phyloP scores from a whole-genome alignment of 768 basidiomycete species.

The Tulasnella sp. region DNA sequence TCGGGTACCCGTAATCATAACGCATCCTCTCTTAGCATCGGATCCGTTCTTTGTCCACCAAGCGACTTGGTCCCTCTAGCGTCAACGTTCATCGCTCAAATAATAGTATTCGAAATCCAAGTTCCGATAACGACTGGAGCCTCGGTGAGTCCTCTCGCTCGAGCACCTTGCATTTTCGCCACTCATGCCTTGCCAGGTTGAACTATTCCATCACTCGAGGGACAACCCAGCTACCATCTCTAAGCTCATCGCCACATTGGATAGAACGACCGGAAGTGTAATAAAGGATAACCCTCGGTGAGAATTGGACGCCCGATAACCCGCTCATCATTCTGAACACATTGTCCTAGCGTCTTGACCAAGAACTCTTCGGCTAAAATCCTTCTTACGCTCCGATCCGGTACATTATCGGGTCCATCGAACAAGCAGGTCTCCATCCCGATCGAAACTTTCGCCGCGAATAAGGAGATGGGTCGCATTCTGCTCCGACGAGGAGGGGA shows the following conservation, averaged over 20 bases:
- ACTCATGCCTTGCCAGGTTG: constrained; percentile 37
- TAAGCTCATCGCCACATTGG: constrained; percentile 65
- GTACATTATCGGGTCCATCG: constrained; percentile 37
- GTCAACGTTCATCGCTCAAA: constrained; percentile 65
- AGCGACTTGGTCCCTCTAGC: constrained; percentile 62
- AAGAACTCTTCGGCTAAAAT: constrained; percentile 79
- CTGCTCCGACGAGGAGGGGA: constrained; percentile 80
- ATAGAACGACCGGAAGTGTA: constrained; percentile 61
- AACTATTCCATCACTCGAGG: constrained; percentile 87
- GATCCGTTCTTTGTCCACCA: constrained; percentile 75
- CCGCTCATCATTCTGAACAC: background rate
- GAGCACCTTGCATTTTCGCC: background rate
- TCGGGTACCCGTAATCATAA: background rate
- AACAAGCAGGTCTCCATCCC: constrained; percentile 51
- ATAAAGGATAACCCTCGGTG: constrained; percentile 73
- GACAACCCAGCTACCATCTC: constrained; percentile 84
- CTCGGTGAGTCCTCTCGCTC: constrained; percentile 36
- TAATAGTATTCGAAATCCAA: constrained; percentile 88
- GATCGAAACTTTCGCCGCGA: constrained; percentile 69
- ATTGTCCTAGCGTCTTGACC: constrained; percentile 53
- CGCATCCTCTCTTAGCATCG: constrained; percentile 37
- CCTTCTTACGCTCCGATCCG: constrained; percentile 58
- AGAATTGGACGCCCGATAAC: constrained; percentile 19
- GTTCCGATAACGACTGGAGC: constrained; percentile 80
- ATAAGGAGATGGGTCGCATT: constrained; percentile 95